Evolutionary conservation across 306 rosid species (phyloP).

Genomic region (Ceratonia siliqua): DNA sequence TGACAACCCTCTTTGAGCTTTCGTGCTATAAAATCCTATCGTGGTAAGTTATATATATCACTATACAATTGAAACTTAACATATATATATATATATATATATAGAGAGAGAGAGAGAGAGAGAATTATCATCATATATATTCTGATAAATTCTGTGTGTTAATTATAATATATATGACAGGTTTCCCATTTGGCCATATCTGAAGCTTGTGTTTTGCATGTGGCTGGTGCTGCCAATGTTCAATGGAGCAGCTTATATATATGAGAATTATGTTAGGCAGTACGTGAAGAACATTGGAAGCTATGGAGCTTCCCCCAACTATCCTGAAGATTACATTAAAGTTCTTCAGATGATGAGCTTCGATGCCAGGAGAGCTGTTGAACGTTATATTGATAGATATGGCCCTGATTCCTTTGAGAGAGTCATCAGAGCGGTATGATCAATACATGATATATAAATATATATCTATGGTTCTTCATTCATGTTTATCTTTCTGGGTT

Average conservation of each 20-base stretch:
- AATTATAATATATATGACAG: slow-evolving; percentile 16
- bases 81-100: background rate
- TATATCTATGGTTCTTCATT: no score
- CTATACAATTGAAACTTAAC: background rate
- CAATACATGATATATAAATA: no score
- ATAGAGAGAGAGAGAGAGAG: background rate
- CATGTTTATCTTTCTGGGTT: no score
- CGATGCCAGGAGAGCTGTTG: slow-evolving; percentile 81
- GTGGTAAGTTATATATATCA: slow-evolving; percentile 46
- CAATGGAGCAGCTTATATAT: slow-evolving; percentile 90
- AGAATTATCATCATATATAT: background rate
- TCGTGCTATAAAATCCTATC: slow-evolving; percentile 62
- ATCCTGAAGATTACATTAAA: slow-evolving; percentile 61
- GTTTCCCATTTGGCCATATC: slow-evolving; percentile 85
- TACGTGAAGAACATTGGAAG: slow-evolving; percentile 55
- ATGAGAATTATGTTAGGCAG: slow-evolving; percentile 69
- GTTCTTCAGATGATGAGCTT: slow-evolving; percentile 79
- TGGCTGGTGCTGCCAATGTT: slow-evolving; percentile 90
- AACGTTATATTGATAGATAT: slow-evolving; percentile 59
- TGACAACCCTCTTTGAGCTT: slow-evolving; percentile 76
- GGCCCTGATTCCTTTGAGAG: slow-evolving; percentile 78
- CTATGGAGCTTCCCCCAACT: slow-evolving; percentile 35
- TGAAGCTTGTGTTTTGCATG: slow-evolving; percentile 72
- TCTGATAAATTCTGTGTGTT: background rate
- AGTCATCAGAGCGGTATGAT: slow-evolving; percentile 66